phyloP scores from a whole-genome alignment of 2,329 filamentous ascomycete species.

The Beauveria brongniartii region DNA sequence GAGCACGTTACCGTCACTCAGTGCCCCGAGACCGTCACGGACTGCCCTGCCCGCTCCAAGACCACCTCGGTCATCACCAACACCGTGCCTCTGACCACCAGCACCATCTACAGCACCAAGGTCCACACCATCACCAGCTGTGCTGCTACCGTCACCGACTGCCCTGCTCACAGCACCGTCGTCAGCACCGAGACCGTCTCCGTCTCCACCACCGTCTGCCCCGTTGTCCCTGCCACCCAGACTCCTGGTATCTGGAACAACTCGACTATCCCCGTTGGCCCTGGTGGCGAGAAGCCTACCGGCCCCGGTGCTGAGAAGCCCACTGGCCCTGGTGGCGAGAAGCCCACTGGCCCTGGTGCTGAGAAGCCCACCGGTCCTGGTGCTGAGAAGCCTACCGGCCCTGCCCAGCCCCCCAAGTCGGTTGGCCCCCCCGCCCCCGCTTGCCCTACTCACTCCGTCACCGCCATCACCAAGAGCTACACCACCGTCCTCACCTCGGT shows the following conservation, averaged over 20 bases:
- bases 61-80: constrained; percentile 30
- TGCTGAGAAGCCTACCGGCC: not conserved
- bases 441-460: constrained; percentile 34
- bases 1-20: constrained; percentile 53
- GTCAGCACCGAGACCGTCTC: constrained; percentile 29
- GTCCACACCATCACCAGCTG: constrained; percentile 56
- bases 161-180: constrained; percentile 38
- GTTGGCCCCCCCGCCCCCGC: constrained; percentile 7
- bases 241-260: constrained; percentile 14
- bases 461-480: constrained; percentile 47
- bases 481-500: constrained; percentile 48
- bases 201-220: constrained; percentile 34
- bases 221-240: constrained; percentile 21
- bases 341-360: not conserved
- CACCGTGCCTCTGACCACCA: constrained; percentile 37
- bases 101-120: constrained; percentile 49
- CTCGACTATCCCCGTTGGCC: constrained; percentile 15
- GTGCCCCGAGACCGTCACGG: constrained; percentile 49
- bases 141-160: constrained; percentile 53
- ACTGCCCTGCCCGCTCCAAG: constrained; percentile 46
- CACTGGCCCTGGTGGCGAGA: constrained; percentile 13
- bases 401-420: not conserved
- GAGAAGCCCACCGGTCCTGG: too few species aligned
- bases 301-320: constrained; percentile 7
- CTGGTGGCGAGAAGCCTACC: not conserved